Percentiles rank a stretch among this genome's conserved stretches.
These are phyloP conservation scores for Salpingoeca rosetta DNA, from an alignment of 78 protist genomes.

Conservation along the genomic window DNA sequence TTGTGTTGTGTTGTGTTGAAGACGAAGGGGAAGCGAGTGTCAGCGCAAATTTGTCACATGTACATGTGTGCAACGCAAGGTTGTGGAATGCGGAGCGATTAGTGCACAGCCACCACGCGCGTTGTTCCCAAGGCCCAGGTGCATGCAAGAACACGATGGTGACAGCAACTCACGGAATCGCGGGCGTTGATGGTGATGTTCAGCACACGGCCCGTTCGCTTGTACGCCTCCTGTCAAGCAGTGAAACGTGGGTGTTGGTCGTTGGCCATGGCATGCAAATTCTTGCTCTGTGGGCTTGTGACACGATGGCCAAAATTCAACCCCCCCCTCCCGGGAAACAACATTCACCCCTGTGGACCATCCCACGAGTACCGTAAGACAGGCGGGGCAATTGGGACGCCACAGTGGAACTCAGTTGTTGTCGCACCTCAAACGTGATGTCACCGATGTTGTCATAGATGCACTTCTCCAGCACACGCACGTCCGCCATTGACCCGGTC, in stretches of 20 bases:
- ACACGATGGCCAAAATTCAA: conserved; percentile 43
- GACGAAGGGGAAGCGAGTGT: too few species aligned
- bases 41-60: too few species aligned
- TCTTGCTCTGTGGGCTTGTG: conserved; percentile 34
- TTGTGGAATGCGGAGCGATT: not conserved
- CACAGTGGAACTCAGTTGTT: too few species aligned
- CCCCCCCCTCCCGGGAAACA: conserved; percentile 34
- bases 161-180: conserved; percentile 25
- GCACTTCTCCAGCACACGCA: not conserved
- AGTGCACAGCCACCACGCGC: conserved; percentile 26
- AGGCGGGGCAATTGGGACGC: conserved; percentile 42
- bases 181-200: conserved; percentile 52
- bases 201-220: conserved; percentile 55
- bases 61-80: not conserved
- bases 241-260: too few species aligned
- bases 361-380: too few species aligned
- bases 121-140: conserved; percentile 19
- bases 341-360: conserved; percentile 13
- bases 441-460: not conserved
- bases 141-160: conserved; percentile 43
- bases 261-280: too few species aligned
- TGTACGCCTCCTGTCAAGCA: conserved; percentile 66
- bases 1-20: too few species aligned
- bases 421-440: conserved; percentile 30
- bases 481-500: not conserved